Conservation (phyloP, 257 asterid species). For the Ballota nigra region DNA sequence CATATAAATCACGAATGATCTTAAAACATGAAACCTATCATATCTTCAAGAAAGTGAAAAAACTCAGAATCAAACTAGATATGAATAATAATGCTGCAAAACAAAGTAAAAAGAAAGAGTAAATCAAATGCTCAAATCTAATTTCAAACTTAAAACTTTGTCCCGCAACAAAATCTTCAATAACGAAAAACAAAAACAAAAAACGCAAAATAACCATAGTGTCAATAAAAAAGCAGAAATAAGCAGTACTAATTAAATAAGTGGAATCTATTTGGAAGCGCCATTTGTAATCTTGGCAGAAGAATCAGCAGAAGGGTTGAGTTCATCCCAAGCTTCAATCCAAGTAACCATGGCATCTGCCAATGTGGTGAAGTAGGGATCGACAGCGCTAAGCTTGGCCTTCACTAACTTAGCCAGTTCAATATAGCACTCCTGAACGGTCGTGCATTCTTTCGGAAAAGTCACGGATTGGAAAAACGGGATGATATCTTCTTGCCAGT, state of each 20-base stretch:
- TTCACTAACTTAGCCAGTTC: conserved; percentile 67
- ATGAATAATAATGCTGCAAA: neutral
- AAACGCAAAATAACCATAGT: neutral
- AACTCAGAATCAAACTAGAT: neutral
- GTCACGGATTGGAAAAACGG: conserved; percentile 57
- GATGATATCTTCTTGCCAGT: conserved; percentile 78
- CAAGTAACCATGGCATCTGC: conserved; percentile 82
- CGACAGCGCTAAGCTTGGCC: conserved; percentile 43
- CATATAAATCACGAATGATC: too few species aligned
- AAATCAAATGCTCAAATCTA: neutral
- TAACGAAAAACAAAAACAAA: too few species aligned
- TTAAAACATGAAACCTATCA: neutral
- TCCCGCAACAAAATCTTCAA: conserved; percentile 17
- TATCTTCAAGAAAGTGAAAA: neutral
- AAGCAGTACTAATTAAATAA: neutral
- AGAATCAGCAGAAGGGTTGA: conserved; percentile 57
- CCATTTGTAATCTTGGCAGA: conserved; percentile 36
- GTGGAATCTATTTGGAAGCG: conserved; percentile 34
- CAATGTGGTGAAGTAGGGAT: conserved; percentile 63
- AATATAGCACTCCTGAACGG: conserved; percentile 66
- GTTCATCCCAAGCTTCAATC: conserved; percentile 88
- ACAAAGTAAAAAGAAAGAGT: neutral
- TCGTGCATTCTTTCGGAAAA: conserved; percentile 59
- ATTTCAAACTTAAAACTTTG: neutral
- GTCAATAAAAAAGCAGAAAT: neutral